Evolutionary conservation across 2,329 filamentous ascomycete species (phyloP).

Genomic region (Alternaria brassicicola): DNA sequence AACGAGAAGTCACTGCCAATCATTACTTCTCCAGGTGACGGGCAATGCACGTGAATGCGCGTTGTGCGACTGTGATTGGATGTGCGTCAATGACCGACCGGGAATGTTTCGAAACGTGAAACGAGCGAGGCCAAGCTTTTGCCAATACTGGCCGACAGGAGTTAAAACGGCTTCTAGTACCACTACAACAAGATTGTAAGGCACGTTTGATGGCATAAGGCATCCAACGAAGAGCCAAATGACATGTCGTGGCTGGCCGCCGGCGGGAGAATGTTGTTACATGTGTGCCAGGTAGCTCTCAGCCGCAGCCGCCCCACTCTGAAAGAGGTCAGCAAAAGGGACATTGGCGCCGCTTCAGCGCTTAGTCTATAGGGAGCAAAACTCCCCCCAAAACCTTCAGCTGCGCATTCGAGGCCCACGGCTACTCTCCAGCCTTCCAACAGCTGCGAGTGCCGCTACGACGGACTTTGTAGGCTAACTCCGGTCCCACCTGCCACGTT

Average conservation of each 20-base stretch:
- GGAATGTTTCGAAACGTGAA: constrained; percentile 37
- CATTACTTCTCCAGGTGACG: constrained; percentile 4
- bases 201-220: neutral
- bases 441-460: neutral
- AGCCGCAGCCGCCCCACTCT: neutral
- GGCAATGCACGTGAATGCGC: constrained; percentile 17
- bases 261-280: neutral
- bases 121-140: constrained; percentile 27
- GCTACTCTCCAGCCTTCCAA: neutral
- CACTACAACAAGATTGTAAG: neutral
- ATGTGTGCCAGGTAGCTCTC: neutral
- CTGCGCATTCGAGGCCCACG: neutral
- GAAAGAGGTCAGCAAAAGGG: constrained; percentile 1
- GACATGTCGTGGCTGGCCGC: neutral
- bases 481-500: constrained; percentile 4
- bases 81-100: neutral
- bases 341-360: neutral
- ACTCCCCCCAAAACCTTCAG: neutral
- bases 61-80: constrained; percentile 24
- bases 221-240: neutral
- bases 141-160: constrained; percentile 19
- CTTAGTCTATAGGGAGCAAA: neutral
- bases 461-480: neutral
- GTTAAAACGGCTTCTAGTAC: constrained; percentile 3
- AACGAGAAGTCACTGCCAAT: constrained; percentile 17